phyloP scores from a whole-genome alignment of 352 stramenopile species.

The Globisporangium okanoganense region DNA sequence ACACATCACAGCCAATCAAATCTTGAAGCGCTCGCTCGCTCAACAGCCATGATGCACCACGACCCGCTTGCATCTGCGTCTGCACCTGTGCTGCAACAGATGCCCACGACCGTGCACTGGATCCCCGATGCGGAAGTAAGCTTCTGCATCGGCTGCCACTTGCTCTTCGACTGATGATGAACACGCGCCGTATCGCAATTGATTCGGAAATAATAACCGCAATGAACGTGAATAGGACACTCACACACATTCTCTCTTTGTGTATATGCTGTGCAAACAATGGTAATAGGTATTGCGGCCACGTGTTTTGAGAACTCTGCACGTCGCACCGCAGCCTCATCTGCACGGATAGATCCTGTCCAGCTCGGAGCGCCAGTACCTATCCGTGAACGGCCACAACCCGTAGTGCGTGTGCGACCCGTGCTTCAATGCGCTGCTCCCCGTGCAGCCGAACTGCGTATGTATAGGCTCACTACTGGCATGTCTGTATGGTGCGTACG shows the following conservation, averaged over 20 bases:
- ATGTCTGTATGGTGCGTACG: not conserved
- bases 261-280: not conserved
- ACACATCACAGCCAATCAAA: not conserved
- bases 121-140: constrained; percentile 77
- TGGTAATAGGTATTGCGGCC: constrained; percentile 51
- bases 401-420: constrained; percentile 81
- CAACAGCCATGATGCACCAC: constrained; percentile 7
- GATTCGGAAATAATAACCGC: no score
- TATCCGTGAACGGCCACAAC: constrained; percentile 78
- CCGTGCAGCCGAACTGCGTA: constrained; percentile 69
- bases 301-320: constrained; percentile 77
- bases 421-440: constrained; percentile 53
- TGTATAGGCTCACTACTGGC: constrained; percentile 8
- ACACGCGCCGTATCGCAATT: no score
- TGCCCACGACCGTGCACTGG: constrained; percentile 77
- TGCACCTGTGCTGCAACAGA: not conserved
- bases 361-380: constrained; percentile 65
- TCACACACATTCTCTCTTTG: not conserved
- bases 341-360: constrained; percentile 67
- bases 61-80: not conserved
- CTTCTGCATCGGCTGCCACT: constrained; percentile 69
- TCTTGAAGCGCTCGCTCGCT: not conserved
- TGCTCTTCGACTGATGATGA: constrained; percentile 85
- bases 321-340: constrained; percentile 71
- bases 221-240: no score